A percentile compares a stretch with the other conserved stretches of the same genome.
Conservation (phyloP, 768 basidiomycete species). For the Leccinum imitatum region DNA sequence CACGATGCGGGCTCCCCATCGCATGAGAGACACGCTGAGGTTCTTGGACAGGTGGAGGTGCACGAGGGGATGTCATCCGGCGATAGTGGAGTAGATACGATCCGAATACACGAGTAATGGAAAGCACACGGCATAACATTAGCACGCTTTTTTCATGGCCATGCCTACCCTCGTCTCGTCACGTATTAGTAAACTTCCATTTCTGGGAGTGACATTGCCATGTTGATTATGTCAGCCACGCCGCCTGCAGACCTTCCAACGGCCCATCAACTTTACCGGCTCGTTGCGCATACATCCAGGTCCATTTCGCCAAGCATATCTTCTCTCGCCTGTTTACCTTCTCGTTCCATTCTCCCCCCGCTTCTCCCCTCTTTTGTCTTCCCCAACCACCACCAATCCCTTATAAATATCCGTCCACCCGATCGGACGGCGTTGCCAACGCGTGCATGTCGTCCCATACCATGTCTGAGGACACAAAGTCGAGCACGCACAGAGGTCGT, state of each 20-base stretch:
- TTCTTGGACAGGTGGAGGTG: conserved; percentile 32
- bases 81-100: conserved; percentile 16
- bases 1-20: conserved; percentile 8
- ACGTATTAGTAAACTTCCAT: not conserved
- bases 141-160: not conserved
- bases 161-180: not conserved
- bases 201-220: conserved; percentile 21
- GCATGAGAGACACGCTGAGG: conserved; percentile 27
- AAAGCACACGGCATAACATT: conserved; percentile 4
- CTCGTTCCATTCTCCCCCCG: not conserved
- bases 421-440: conserved; percentile 30
- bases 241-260: conserved; percentile 25
- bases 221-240: conserved; percentile 33
- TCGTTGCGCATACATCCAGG: conserved; percentile 30
- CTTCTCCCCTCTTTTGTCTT: not conserved
- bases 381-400: not conserved
- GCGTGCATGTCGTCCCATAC: conserved; percentile 32
- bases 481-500: conserved; percentile 33
- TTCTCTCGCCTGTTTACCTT: not conserved
- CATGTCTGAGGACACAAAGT: conserved; percentile 66
- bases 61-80: conserved; percentile 23
- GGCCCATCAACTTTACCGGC: conserved; percentile 28
- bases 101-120: conserved; percentile 26
- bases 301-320: conserved; percentile 20
- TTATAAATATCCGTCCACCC: conserved; percentile 5